A percentile compares a stretch with the other conserved stretches of the same genome.
Evolutionary conservation across 1,284 basidiomycete species (phyloP).

Genomic region (Bondarzewia mesenterica): DNA sequence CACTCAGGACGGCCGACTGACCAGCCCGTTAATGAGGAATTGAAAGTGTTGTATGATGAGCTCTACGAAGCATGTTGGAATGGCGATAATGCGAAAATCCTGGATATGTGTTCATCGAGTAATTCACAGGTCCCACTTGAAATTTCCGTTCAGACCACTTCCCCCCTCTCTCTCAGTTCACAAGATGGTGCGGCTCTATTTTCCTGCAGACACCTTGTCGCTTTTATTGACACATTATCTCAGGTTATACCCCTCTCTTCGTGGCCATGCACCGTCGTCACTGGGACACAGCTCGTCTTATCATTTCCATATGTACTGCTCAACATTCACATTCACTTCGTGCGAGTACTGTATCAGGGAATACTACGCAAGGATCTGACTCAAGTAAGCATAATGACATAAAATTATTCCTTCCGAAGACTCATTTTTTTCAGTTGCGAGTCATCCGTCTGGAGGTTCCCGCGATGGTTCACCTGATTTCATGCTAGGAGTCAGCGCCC

Average conservation of each 20-base stretch:
- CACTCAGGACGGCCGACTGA: too few species aligned
- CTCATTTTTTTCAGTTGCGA: too few species aligned
- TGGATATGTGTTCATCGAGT: slow-evolving; percentile 40
- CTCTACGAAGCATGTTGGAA: slow-evolving; percentile 44
- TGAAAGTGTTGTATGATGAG: slow-evolving; percentile 34
- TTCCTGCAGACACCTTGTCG: background rate
- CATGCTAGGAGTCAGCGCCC: too few species aligned
- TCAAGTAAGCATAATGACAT: too few species aligned
- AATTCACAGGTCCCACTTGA: slow-evolving; percentile 27
- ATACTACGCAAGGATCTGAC: too few species aligned
- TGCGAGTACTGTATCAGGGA: too few species aligned
- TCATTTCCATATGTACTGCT: slow-evolving; percentile 42
- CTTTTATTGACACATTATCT: too few species aligned
- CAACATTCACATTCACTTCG: slow-evolving; percentile 42
- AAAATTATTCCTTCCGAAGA: too few species aligned
- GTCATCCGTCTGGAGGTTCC: too few species aligned
- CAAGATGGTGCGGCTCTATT: background rate
- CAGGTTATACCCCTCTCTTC: slow-evolving; percentile 38
- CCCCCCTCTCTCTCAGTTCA: background rate
- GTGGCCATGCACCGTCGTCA: slow-evolving; percentile 37
- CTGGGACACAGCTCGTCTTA: slow-evolving; percentile 47
- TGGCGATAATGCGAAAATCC: slow-evolving; percentile 40
- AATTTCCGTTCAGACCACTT: slow-evolving; percentile 26
- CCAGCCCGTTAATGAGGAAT: slow-evolving; percentile 13
- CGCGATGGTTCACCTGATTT: too few species aligned